Evolutionary conservation across 108 stramenopile species (phyloP), one percentile per base, ranked within the genome.

Genomic region (Conticribra weissflogii): DNA sequence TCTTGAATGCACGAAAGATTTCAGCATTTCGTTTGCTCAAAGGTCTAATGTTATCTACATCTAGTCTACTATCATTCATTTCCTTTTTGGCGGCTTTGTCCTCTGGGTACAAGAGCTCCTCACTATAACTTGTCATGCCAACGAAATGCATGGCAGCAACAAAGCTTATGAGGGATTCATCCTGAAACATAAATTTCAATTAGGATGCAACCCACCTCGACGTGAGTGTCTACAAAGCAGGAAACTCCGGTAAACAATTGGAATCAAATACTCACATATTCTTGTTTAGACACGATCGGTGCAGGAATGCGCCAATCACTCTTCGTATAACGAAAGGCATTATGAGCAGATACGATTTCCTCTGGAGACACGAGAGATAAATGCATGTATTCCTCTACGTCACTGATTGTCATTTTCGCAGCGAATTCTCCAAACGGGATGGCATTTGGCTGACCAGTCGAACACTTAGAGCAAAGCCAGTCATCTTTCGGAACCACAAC

Each of bases 41-140:
- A 19, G 63, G 63, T 18, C 51, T 19, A 28, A 81, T 70, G n/a
- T 30, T 29, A 34, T 77, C 75, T 12, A 55, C 60, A 22, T 83
- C 83, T 3, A 83, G 50, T n/a, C 19, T 33, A 0, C 68, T 41
- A 76, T 74, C 50, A 64, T 83, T 83, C 83, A 83, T 83, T 51
- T 77, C 68, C 57, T 56, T 51, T 15, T 55, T 63, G 1, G 65
- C 54, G 46, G 34, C 36, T 17, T 67, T 65, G 19, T 3, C 24
- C 14, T 47, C 33, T 54, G 58, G 48, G 53, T 75, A 81, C 14
- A 68, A 2, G 1, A 66, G 45, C 32, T 69, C 45, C 21, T 74
- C 68, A 25, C 65, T 73, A 47, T 81, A 81, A 17, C 30, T 36
- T 48, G 45, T 17, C 72, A 83, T 70, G 5, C 73, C 79, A 67